Conservation (phyloP, 202 grass and related monocot genomes). For the Setaria italica region DNA sequence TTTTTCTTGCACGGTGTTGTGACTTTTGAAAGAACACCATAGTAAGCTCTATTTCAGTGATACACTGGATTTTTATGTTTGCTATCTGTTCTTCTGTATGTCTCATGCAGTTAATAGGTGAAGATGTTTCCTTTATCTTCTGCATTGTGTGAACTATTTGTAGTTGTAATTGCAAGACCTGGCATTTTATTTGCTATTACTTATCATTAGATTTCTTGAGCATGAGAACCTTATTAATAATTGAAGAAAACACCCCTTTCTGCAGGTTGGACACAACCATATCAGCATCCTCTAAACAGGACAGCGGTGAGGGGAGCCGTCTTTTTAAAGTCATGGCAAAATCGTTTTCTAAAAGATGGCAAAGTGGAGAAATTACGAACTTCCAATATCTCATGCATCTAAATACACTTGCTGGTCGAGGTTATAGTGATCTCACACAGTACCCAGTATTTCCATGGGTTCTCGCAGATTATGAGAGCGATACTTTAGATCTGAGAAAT, state of each 20-base stretch:
- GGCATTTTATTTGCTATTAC: constrained; percentile 43
- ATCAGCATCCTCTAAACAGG: constrained; percentile 93
- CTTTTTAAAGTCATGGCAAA: constrained; percentile 89
- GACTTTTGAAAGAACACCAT: constrained; percentile 5
- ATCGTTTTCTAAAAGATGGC: constrained; percentile 98
- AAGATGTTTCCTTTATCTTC: constrained; percentile 1
- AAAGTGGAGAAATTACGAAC: constrained; percentile 98
- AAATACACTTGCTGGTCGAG: constrained; percentile 96
- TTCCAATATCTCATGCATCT: constrained; percentile 99
- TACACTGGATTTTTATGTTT: neutral
- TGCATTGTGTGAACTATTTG: constrained; percentile 21
- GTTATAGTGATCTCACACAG: constrained; percentile 97
- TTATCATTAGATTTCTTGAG: constrained; percentile 34
- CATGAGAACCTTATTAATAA: constrained; percentile 24
- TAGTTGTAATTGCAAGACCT: constrained; percentile 27
- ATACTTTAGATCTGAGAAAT: constrained; percentile 84
- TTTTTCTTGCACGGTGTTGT: constrained; percentile 24
- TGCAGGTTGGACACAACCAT: constrained; percentile 97
- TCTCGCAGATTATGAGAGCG: constrained; percentile 94
- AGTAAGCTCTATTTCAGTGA: constrained; percentile 1
- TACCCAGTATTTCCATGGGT: constrained; percentile 99
- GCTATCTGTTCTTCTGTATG: constrained; percentile 14
- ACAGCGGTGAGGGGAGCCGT: constrained; percentile 86
- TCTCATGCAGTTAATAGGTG: constrained; percentile 13
- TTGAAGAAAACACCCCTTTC: constrained; percentile 38